Evolutionary conservation across 495 filamentous ascomycete genomes (phyloP), one percentile per base, ranked within the genome.

Genomic region (Aspergillus panamensis): DNA sequence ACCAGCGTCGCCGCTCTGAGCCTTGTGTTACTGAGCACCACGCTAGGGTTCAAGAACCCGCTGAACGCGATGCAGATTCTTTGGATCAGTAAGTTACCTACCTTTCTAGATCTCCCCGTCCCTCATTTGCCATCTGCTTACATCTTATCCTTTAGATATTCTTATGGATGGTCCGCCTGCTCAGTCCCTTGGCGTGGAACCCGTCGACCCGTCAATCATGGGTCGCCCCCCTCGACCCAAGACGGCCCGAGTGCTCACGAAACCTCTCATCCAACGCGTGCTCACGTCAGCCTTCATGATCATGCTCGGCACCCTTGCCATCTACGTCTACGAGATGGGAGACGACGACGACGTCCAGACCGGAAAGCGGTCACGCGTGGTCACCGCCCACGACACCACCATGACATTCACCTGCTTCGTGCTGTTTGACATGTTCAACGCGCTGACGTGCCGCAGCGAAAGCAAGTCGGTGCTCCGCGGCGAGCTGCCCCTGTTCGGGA

Each of bases 351-450:
- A 73, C 48, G 62, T 66, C 4, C 69, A 69, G 13, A 52, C 74
- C 3, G 74, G 70, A 31, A 75, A 77, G 48, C 70, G 68, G 13
- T 74, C 77, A 17, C 70, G 91, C 48, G 74, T 84, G 47, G 87
- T 97, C 51, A 96, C 85, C 10, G 90, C 88, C 30, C 91, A 95
- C 65, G 94, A 98, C 76, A 98, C 94, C 14, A 98, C 94, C 56
- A 96, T 97, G 91, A 98, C 94, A 1, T 98, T 98, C 70, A 98
- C 94, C 19, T 95, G 90, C 73, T 98, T 98, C 66, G 94, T 98
- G 20, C 80, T 97, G 25, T 98, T 96, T 70, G 94, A 98, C 76
- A 97, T 98, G 94, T 95, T 96, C 78, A 96, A 97, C 70, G 94
- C 94, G 0, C 78, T 98, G 13, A 87, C 91, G 8, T 97, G 94